Conservation (phyloP, 1,284 basidiomycete species). For the Melampsora occidentalis region DNA sequence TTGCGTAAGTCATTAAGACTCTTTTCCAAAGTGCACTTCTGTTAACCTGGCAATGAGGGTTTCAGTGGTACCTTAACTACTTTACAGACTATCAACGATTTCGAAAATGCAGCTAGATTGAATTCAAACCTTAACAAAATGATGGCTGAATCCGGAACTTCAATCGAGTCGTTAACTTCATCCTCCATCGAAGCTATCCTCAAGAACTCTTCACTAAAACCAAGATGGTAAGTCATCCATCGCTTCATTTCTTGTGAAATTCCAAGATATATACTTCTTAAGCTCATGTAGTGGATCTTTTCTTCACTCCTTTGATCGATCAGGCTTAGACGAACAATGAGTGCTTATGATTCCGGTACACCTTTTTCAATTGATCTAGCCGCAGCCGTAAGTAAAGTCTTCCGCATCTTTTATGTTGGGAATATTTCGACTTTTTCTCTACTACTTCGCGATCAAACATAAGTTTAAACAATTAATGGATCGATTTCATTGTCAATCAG, state of each 20-base stretch:
- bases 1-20: background rate
- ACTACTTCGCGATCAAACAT: background rate
- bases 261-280: background rate
- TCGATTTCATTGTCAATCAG: background rate
- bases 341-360: background rate
- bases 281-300: background rate
- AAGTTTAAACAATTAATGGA: background rate
- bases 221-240: background rate
- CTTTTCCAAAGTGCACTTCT: background rate
- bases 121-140: background rate
- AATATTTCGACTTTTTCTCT: background rate
- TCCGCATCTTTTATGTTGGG: background rate
- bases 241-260: background rate
- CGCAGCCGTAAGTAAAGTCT: background rate
- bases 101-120: background rate
- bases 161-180: background rate
- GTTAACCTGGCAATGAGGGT: background rate
- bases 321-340: background rate
- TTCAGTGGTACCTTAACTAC: constrained; percentile 9
- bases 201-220: background rate
- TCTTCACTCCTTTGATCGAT: background rate
- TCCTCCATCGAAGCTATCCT: background rate
- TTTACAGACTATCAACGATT: background rate
- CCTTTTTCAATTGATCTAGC: constrained; percentile 14
- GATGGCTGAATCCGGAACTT: background rate